phyloP scores from a whole-genome alignment of 2,329 filamentous ascomycete genomes.

The Diaporthe citriasiana region DNA sequence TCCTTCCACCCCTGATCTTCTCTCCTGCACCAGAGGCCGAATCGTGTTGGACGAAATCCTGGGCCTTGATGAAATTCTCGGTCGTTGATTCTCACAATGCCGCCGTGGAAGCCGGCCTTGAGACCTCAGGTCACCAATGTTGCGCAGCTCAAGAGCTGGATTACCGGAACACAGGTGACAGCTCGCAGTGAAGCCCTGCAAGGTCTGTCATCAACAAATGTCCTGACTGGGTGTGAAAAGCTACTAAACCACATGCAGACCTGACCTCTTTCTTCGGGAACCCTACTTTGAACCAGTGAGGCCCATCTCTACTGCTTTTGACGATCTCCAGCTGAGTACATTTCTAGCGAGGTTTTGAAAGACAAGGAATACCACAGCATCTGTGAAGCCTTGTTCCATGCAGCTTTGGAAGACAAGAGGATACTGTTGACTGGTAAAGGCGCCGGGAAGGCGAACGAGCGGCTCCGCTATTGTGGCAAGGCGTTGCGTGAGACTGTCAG shows the following conservation, averaged over 20 bases:
- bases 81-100: conserved; percentile 21
- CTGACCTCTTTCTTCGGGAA: conserved; percentile 37
- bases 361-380: conserved; percentile 87
- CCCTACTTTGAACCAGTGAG: conserved; percentile 37
- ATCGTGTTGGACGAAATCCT: background rate
- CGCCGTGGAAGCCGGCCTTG: conserved; percentile 36
- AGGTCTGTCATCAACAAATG: conserved; percentile 5
- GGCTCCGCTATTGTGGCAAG: conserved; percentile 78
- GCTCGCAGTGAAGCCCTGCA: conserved; percentile 38
- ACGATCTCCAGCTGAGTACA: background rate
- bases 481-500: conserved; percentile 80
- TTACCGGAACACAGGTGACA: conserved; percentile 12
- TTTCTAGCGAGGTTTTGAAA: conserved; percentile 62
- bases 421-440: conserved; percentile 69
- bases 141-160: conserved; percentile 34
- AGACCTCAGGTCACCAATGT: conserved; percentile 38
- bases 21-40: background rate
- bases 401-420: conserved; percentile 76
- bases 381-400: conserved; percentile 84
- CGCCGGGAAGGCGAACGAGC: conserved; percentile 61
- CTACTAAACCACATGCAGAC: conserved; percentile 26
- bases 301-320: too few relatives aligned
- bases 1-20: background rate
- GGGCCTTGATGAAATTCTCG: background rate
- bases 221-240: background rate